Conservation (phyloP, 306 rosid species). For the Arachis hypogaea region DNA sequence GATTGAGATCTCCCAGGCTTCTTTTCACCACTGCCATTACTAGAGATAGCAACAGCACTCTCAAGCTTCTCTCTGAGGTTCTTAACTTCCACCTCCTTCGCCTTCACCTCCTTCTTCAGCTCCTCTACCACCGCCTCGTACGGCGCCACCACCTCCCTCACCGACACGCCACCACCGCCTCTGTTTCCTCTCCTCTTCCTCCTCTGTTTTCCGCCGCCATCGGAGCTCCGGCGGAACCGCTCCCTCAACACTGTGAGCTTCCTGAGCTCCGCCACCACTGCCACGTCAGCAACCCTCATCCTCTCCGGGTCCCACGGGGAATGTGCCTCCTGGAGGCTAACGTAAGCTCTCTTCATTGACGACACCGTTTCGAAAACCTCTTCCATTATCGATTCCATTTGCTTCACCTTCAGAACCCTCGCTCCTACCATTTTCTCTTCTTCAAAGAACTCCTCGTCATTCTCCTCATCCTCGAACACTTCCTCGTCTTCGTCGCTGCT, state of each 20-base stretch:
- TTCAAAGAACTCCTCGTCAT: slow-evolving; percentile 22
- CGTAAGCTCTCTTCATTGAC: slow-evolving; percentile 82
- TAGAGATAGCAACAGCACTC: slow-evolving; percentile 45
- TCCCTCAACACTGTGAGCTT: slow-evolving; percentile 74
- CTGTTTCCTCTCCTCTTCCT: slow-evolving; percentile 37
- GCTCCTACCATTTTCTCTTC: slow-evolving; percentile 38
- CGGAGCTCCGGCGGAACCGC: slow-evolving; percentile 55
- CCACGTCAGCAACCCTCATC: slow-evolving; percentile 80
- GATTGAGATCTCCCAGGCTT: slow-evolving; percentile 68
- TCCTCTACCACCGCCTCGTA: slow-evolving; percentile 94
- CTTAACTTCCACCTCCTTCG: slow-evolving; percentile 74
- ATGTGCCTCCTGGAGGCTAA: slow-evolving; percentile 79
- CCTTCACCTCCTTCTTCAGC: slow-evolving; percentile 79
- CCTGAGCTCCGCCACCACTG: slow-evolving; percentile 83
- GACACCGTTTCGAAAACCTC: slow-evolving; percentile 84
- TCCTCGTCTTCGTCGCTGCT: slow-evolving; percentile 16
- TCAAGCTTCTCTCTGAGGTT: slow-evolving; percentile 84
- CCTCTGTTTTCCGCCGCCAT: slow-evolving; percentile 20
- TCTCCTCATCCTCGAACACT: slow-evolving; percentile 6
- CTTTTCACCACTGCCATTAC: slow-evolving; percentile 54
- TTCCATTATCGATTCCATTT: slow-evolving; percentile 72
- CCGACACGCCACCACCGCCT: slow-evolving; percentile 31
- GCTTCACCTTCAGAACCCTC: slow-evolving; percentile 49
- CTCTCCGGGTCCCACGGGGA: slow-evolving; percentile 90
- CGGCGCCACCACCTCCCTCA: slow-evolving; percentile 94